Evolutionary conservation across 2,329 filamentous ascomycete genomes (phyloP).

Genomic region (Scytalidium lignicola): DNA sequence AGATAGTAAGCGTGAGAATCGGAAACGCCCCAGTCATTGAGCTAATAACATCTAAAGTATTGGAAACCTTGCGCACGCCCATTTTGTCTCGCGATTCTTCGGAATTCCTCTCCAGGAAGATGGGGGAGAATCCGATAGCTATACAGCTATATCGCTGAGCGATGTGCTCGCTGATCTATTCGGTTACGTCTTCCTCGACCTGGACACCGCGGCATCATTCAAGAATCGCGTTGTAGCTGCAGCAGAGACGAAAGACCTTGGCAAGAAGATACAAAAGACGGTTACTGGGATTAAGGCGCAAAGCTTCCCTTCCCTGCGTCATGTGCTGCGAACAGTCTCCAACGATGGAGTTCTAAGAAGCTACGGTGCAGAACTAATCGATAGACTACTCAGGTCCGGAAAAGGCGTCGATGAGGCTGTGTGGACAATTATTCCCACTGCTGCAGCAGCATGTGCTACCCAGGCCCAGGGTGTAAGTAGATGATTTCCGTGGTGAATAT

Average conservation of each 20-base stretch:
- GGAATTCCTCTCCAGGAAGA: slow-evolving; percentile 47
- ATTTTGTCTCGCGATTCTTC: slow-evolving; percentile 47
- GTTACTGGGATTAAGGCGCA: slow-evolving; percentile 44
- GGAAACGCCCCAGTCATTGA: slow-evolving; percentile 25
- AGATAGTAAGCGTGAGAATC: slow-evolving; percentile 43
- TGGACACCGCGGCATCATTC: slow-evolving; percentile 60
- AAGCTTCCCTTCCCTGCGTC: too few relatives aligned
- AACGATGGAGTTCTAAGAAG: slow-evolving; percentile 29
- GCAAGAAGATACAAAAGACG: slow-evolving; percentile 54
- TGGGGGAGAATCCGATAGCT: slow-evolving; percentile 41
- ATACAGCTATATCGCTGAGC: slow-evolving; percentile 47
- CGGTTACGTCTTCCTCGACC: slow-evolving; percentile 55
- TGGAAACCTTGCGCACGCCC: slow-evolving; percentile 45
- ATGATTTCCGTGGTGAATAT: too few relatives aligned
- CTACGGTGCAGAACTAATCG: slow-evolving; percentile 61
- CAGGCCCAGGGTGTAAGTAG: slow-evolving; percentile 51
- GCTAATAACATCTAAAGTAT: slow-evolving; percentile 29
- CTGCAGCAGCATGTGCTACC: slow-evolving; percentile 61
- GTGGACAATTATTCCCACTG: slow-evolving; percentile 59
- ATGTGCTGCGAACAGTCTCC: too few relatives aligned
- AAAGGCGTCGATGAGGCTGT: slow-evolving; percentile 59
- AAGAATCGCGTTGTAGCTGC: slow-evolving; percentile 51
- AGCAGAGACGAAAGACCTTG: slow-evolving; percentile 50
- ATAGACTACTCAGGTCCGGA: slow-evolving; percentile 57
- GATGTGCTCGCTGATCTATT: slow-evolving; percentile 60